Conservation (phyloP, 2,329 filamentous ascomycete species). For the Phaeophleospora eucalypticola region DNA sequence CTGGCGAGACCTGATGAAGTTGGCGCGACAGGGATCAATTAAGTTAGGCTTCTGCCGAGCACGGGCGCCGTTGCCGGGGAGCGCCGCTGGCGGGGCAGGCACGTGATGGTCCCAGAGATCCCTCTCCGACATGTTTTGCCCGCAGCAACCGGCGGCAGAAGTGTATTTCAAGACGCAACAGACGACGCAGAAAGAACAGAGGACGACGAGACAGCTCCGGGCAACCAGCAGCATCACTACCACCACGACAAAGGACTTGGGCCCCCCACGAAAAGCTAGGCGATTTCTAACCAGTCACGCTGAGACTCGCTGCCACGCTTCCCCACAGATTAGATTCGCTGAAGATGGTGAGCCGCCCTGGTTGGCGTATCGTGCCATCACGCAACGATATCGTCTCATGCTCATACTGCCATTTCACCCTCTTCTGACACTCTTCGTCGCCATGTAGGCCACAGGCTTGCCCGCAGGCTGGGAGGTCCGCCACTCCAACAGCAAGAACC, state of each 20-base stretch:
- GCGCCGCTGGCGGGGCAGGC: background rate
- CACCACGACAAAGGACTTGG: background rate
- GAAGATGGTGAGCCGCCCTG: slow-evolving; percentile 12
- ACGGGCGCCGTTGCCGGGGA: background rate
- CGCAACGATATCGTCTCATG: no score
- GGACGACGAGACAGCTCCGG: background rate
- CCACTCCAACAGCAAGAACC: slow-evolving; percentile 96
- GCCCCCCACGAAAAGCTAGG: background rate
- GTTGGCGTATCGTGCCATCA: no score
- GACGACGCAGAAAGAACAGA: background rate
- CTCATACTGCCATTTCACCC: background rate
- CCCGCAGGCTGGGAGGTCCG: slow-evolving; percentile 65
- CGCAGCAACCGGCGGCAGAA: background rate
- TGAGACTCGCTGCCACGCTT: slow-evolving; percentile 4
- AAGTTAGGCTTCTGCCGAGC: no score
- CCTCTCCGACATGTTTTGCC: no score
- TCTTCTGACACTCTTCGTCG: slow-evolving; percentile 6
- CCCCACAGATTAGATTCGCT: slow-evolving; percentile 6
- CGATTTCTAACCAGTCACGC: background rate
- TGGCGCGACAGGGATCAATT: no score
- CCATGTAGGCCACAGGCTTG: slow-evolving; percentile 29
- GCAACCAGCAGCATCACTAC: background rate
- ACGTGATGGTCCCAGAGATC: no score
- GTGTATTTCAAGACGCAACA: no score
- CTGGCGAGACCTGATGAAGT: no score